Base-by-base conservation (phyloP, 2,329 filamentous ascomycete genomes). In the Helotiales sp. region DNA sequence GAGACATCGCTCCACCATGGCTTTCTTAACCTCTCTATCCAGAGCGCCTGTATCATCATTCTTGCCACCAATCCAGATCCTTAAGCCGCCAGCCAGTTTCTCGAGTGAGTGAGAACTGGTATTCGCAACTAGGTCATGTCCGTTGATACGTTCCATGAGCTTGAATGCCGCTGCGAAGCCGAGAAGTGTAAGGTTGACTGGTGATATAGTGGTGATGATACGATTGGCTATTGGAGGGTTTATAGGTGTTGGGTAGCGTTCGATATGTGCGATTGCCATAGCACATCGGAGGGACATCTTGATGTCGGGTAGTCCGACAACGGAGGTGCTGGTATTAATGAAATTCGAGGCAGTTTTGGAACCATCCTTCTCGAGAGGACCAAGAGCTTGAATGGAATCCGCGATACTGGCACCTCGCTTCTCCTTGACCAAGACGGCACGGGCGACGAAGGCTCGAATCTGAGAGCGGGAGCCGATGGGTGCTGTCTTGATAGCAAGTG, bases 381-480 rank as follows among this genome's bases (percentile, higher is more conserved):
- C 80, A 47, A 89, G 81, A 6, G 84, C 84, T 72, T 85, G 80
- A 30, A 88, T 76, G 10, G 87, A 86, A 4, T 82, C 79, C 43
- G 84, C 85, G 59, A 90, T 89, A 72, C 85, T 85, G 45, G 80
- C 78, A 47, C 83, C 85, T 49, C 86, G 85, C 64, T 83, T 83
- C 71, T 86, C 82, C 28, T 85, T 80, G 28, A 84, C 77, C 17
- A 90, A 78, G 20, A 89, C 80, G 3, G 88, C 87, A 24, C 85
- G 85, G 2, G 87, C 85, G 34, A 89, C 82, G 1, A 89, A 80
- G 24, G 86, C 87, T 37, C 87, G 86, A 17, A 85, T 80, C 68
- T 88, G 87, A 17, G 92, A 90, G 24, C 88, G 87, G 0, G 93
- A 97, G 13, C 91, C 91, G 43, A 91, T 88, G 0, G 95, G 95